These are phyloP conservation scores for Auricularia sp. DNA, from an alignment of 768 basidiomycete genomes.

Conservation along the genomic window DNA sequence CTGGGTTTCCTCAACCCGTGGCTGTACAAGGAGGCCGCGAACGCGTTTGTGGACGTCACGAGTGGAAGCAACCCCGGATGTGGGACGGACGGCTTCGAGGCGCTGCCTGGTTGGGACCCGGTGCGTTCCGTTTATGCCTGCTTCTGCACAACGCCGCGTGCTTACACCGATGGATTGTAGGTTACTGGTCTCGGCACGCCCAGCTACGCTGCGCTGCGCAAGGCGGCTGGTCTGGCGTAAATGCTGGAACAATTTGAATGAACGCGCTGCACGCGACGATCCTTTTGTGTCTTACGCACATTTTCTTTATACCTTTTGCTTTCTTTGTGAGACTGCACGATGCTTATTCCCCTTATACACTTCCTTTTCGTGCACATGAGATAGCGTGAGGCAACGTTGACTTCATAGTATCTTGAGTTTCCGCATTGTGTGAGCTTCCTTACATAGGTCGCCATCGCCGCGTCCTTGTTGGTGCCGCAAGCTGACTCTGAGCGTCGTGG, in stretches of 20 bases:
- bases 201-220: background rate
- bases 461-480: too few species aligned
- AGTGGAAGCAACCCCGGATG: constrained; percentile 14
- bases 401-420: too few species aligned
- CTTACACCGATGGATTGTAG: background rate
- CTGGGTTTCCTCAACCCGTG: constrained; percentile 31
- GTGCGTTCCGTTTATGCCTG: background rate
- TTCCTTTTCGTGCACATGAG: too few species aligned
- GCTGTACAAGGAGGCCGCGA: constrained; percentile 17
- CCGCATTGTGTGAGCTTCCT: too few species aligned
- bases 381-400: too few species aligned
- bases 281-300: background rate
- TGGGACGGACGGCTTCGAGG: constrained; percentile 12
- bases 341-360: too few species aligned
- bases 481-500: too few species aligned
- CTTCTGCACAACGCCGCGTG: background rate
- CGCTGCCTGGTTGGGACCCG: constrained; percentile 13
- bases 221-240: background rate
- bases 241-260: background rate
- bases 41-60: constrained; percentile 13
- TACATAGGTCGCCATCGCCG: too few species aligned
- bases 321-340: too few species aligned
- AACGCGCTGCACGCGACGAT: too few species aligned
- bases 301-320: too few species aligned
- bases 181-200: background rate